These are phyloP conservation scores for Pseudocercospora ulei DNA, from an alignment of 2,329 filamentous ascomycete species.

Conservation along the genomic window DNA sequence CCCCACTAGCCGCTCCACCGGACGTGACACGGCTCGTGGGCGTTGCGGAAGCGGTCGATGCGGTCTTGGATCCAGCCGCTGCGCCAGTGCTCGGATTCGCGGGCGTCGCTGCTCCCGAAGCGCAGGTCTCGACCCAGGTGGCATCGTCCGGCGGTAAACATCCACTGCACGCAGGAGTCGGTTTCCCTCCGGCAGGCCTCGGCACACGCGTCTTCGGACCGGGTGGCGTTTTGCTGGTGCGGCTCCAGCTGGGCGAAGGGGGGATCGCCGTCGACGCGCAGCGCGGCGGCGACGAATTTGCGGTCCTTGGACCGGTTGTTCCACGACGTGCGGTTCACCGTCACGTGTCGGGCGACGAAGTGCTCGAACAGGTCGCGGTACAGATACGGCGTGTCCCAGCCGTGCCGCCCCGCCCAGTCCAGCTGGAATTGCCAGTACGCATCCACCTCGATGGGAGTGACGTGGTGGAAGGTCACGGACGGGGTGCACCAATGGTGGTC, in stretches of 20 bases:
- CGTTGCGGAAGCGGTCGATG: slow-evolving; percentile 23
- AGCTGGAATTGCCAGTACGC: slow-evolving; percentile 31
- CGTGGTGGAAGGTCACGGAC: slow-evolving; percentile 36
- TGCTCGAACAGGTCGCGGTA: slow-evolving; percentile 32
- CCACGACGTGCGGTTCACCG: slow-evolving; percentile 30
- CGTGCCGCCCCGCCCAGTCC: slow-evolving; percentile 28
- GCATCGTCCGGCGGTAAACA: slow-evolving; percentile 32
- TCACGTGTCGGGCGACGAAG: slow-evolving; percentile 30
- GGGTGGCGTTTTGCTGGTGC: slow-evolving; percentile 25
- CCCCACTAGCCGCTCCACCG: slow-evolving; percentile 25
- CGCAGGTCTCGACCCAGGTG: slow-evolving; percentile 30
- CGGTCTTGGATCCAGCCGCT: slow-evolving; percentile 31
- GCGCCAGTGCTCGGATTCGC: slow-evolving; percentile 27
- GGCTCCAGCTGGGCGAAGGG: slow-evolving; percentile 22
- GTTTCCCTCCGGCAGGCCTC: slow-evolving; percentile 25
- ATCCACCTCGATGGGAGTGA: slow-evolving; percentile 29
- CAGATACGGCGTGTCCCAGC: slow-evolving; percentile 32
- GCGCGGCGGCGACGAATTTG: slow-evolving; percentile 23
- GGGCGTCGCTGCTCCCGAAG: slow-evolving; percentile 31
- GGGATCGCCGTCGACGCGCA: slow-evolving; percentile 21
- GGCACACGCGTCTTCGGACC: slow-evolving; percentile 29
- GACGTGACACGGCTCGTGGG: slow-evolving; percentile 23
- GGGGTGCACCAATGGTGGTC: slow-evolving; percentile 40
- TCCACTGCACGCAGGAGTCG: slow-evolving; percentile 33
- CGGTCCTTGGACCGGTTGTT: slow-evolving; percentile 31